These are phyloP conservation scores for Cryptococcus maquisensis DNA, from an alignment of 1,284 basidiomycete genomes.

Conservation along the genomic window DNA sequence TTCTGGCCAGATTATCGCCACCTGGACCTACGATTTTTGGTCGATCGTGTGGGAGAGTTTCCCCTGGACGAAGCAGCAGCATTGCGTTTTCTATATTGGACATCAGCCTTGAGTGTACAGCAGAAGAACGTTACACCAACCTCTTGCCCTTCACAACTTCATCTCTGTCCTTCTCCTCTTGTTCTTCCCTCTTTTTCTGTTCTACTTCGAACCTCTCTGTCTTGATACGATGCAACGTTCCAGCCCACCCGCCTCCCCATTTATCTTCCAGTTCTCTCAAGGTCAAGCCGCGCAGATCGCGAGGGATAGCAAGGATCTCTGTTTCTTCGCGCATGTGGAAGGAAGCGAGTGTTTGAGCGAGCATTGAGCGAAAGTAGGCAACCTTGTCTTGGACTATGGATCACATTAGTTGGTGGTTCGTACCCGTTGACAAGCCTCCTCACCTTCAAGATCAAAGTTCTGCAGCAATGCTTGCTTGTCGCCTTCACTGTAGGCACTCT, in stretches of 20 bases:
- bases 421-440: conserved; percentile 8
- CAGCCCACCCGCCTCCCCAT: conserved; percentile 45
- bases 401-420: neutral
- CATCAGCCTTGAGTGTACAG: neutral
- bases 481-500: conserved; percentile 11
- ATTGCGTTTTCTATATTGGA: conserved; percentile 13
- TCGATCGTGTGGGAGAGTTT: conserved; percentile 11
- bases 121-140: conserved; percentile 17
- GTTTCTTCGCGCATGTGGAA: conserved; percentile 43
- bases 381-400: conserved; percentile 35
- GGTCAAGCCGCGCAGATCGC: conserved; percentile 39
- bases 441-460: conserved; percentile 49
- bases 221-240: conserved; percentile 36
- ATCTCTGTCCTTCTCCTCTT: conserved; percentile 25
- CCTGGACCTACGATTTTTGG: conserved; percentile 20
- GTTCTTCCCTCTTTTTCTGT: conserved; percentile 26
- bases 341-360: conserved; percentile 33
- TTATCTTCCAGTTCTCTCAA: conserved; percentile 40
- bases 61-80: conserved; percentile 3
- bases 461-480: conserved; percentile 44
- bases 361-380: conserved; percentile 25
- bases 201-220: conserved; percentile 28
- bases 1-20: neutral
- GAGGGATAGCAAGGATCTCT: conserved; percentile 45
- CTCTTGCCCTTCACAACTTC: conserved; percentile 32